A percentile compares a stretch with the other conserved stretches of the same genome.
Conservation (phyloP, 176 grass and related monocot genomes). For the Leersia perrieri region DNA sequence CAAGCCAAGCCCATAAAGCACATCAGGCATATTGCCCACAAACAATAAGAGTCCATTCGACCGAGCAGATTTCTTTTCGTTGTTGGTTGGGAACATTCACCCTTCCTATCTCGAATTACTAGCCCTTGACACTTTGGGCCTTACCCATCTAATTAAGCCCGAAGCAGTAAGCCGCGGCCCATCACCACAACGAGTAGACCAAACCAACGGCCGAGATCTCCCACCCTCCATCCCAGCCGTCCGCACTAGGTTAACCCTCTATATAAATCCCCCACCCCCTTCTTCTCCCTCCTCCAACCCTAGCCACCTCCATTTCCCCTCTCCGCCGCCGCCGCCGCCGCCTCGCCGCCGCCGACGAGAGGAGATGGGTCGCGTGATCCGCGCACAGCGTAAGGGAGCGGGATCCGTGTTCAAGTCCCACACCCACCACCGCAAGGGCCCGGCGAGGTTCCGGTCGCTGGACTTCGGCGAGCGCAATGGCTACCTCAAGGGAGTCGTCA, state of each 20-base stretch:
- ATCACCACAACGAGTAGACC: too few species aligned
- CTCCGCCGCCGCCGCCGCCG: too few species aligned
- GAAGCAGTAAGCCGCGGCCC: too few species aligned
- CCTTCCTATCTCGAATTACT: too few species aligned
- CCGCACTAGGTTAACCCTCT: conserved; percentile 34
- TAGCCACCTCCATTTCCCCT: conserved; percentile 22
- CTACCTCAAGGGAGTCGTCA: conserved; percentile 87
- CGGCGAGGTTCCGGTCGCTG: conserved; percentile 79
- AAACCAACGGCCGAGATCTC: conserved; percentile 12
- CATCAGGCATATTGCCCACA: too few species aligned
- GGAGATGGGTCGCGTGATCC: conserved; percentile 98
- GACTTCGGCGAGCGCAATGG: conserved; percentile 97
- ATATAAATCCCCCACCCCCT: conserved; percentile 36
- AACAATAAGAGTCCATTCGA: too few species aligned
- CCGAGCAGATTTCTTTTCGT: too few species aligned
- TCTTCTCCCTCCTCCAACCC: not conserved
- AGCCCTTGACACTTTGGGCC: too few species aligned
- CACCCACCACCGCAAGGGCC: conserved; percentile 98
- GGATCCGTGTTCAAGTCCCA: conserved; percentile 91
- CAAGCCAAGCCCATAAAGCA: too few species aligned
- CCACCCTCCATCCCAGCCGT: conserved; percentile 14
- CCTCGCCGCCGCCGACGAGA: conserved; percentile 1
- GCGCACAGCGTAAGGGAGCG: conserved; percentile 92
- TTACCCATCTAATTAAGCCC: too few species aligned
- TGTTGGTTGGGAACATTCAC: too few species aligned